Conservation (phyloP, 106 monocot species). For the Dendrobium nobile region DNA sequence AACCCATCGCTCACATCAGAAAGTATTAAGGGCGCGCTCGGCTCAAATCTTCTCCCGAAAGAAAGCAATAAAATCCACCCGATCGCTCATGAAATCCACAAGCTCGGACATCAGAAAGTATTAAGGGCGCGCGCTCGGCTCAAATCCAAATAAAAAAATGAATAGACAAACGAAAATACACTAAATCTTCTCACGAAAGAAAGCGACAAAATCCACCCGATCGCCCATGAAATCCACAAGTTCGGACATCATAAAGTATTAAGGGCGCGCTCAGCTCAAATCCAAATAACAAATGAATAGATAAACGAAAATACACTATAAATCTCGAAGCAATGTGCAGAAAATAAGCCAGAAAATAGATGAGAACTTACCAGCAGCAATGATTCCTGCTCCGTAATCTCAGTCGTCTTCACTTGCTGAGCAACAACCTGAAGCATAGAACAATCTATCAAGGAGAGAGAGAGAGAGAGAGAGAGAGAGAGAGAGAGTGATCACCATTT, state of each 20-base stretch:
- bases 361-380: constrained; percentile 62
- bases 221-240: neutral
- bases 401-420: constrained; percentile 65
- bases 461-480: constrained; percentile 9
- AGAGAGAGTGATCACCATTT: constrained; percentile 3
- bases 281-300: neutral
- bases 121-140: neutral
- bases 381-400: constrained; percentile 97
- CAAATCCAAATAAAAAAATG: neutral
- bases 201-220: neutral
- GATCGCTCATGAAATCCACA: neutral
- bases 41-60: neutral
- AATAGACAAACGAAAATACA: neutral
- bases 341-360: neutral
- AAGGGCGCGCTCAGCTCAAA: neutral
- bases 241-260: neutral
- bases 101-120: neutral
- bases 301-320: no score
- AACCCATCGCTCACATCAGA: neutral
- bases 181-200: neutral
- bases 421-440: constrained; percentile 49
- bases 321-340: neutral
- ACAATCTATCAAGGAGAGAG: neutral
- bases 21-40: neutral
- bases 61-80: neutral